Percentiles rank a stretch among this genome's conserved stretches.
phyloP scores from a whole-genome alignment of 495 filamentous ascomycete species.

The Tuber magnatum region DNA sequence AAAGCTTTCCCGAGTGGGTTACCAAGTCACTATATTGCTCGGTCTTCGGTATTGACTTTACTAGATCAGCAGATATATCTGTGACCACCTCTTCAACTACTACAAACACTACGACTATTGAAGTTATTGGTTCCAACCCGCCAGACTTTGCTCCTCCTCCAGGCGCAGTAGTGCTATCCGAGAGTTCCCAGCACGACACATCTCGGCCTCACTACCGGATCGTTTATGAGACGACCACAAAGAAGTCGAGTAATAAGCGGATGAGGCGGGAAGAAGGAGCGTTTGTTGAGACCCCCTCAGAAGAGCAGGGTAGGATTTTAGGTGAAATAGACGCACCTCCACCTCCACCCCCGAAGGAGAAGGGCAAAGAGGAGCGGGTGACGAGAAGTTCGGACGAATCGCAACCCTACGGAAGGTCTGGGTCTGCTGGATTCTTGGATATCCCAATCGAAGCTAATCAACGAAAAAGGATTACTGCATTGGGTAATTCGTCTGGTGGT shows the following conservation, averaged over 20 bases:
- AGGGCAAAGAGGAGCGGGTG: background rate
- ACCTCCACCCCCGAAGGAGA: background rate
- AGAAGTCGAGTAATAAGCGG: slow-evolving; percentile 31
- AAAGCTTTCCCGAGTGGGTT: slow-evolving; percentile 35
- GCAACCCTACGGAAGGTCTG: background rate
- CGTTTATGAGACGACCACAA: slow-evolving; percentile 42
- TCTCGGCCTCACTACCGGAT: slow-evolving; percentile 37
- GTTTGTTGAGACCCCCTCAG: slow-evolving; percentile 10
- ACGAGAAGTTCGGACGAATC: background rate
- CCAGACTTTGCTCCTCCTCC: slow-evolving; percentile 57
- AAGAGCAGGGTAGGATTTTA: slow-evolving; percentile 24
- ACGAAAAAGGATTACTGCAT: slow-evolving; percentile 14
- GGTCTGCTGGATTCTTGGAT: slow-evolving; percentile 2
- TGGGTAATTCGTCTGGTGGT: background rate
- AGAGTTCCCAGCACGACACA: slow-evolving; percentile 44
- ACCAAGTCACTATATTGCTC: background rate
- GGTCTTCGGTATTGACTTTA: background rate
- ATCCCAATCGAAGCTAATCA: slow-evolving; percentile 19
- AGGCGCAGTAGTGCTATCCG: slow-evolving; percentile 56
- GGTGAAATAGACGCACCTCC: slow-evolving; percentile 13
- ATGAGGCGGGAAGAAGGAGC: slow-evolving; percentile 25
- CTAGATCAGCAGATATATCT: slow-evolving; percentile 49
- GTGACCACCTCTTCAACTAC: slow-evolving; percentile 59
- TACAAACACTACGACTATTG: slow-evolving; percentile 65
- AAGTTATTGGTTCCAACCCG: slow-evolving; percentile 56